Evolutionary conservation across 208 protist genomes (phyloP), one percentile per base, ranked within the genome.

Genomic region (Acanthamoeba quina): DNA sequence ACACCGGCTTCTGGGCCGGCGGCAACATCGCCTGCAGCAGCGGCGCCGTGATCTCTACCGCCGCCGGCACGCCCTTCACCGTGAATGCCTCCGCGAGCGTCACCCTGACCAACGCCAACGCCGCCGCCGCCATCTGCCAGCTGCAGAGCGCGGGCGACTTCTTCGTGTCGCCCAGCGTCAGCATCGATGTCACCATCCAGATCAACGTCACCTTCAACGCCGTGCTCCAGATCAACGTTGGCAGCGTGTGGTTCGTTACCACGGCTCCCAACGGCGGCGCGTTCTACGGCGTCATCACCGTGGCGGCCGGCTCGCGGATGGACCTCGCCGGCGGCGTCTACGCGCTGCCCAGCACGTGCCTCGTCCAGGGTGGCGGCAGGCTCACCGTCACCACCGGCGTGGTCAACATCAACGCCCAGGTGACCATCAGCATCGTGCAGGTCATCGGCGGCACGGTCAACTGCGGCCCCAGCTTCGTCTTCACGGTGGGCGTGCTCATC

Each of bases 361-460:
- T 76, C 31, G 86, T 92, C 37, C 86, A 76, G 68, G 86, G 86
- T 31, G 44, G 37, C 41, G 86, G 86, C 86, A 52, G 15, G 26
- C 26, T 92, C 60, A 78, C 86, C 26, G 34, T 92, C 68, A 92
- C 34, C 86, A 74, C 11, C 37, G 68, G 56, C 60, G 34, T 31
- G 17, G 52, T 58, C 62, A 60, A 54, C 62, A 60, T 92, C 44
- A 58, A 56, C 41, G 86, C 60, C 7, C 56, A 70, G 86, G 86
- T 92, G 15, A 49, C 86, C 24, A 92, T 92, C 49, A 58, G 29
- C 86, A 41, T 76, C n/a, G 86, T 92, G 86, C 60, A 76, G 60
- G 31, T 92, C 86, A 76, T 76, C n/a, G 56, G 21, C 86, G 86
- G 86, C 56, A 92, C 86, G 26, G 64, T 92, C 52, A 70, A 92